Percentiles rank a stretch among this genome's conserved stretches.
Conservation (phyloP, 2,329 filamentous ascomycete species). For the Onygenales sp. region DNA sequence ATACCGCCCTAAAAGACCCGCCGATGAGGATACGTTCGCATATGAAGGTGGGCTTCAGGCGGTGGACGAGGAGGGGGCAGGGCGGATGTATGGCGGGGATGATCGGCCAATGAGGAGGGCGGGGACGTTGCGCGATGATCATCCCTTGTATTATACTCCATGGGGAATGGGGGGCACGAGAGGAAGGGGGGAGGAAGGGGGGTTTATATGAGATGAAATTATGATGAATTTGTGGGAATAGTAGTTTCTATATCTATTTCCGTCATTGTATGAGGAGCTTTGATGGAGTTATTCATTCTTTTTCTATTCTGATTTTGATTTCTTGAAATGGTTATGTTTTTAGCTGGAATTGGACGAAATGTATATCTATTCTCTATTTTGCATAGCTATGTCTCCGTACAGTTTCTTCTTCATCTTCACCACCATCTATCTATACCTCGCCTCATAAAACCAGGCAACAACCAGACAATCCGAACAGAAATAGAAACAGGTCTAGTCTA, state of each 20-base stretch:
- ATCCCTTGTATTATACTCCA: background rate
- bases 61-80: background rate
- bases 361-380: too few relatives aligned
- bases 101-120: background rate
- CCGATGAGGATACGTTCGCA: background rate
- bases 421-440: too few relatives aligned
- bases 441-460: too few relatives aligned
- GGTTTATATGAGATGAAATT: background rate
- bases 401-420: too few relatives aligned
- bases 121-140: background rate
- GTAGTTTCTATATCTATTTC: background rate
- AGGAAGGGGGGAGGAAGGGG: background rate
- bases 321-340: too few relatives aligned
- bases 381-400: too few relatives aligned
- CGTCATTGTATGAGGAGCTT: background rate
- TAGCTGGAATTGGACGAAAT: too few relatives aligned
- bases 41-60: background rate
- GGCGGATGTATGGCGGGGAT: background rate
- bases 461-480: too few relatives aligned
- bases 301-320: too few relatives aligned
- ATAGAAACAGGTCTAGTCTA: too few relatives aligned
- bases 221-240: too few relatives aligned
- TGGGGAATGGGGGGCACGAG: background rate
- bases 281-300: too few relatives aligned
- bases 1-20: background rate